Base-by-base conservation (phyloP, 2,329 filamentous ascomycete genomes). In the Penicillium corylophilum region DNA sequence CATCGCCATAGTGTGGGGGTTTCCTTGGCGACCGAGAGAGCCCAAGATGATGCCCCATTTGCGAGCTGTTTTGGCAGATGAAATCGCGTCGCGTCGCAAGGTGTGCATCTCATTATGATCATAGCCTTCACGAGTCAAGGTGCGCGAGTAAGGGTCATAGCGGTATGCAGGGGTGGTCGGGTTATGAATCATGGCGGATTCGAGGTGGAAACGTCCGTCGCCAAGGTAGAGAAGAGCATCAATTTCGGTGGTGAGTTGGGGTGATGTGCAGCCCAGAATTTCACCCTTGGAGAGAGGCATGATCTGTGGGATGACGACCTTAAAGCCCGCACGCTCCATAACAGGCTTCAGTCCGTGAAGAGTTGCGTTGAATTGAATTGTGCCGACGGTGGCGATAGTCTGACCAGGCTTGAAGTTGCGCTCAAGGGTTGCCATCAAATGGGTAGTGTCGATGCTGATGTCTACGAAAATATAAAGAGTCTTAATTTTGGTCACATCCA, bases 141-240 rank as follows among this genome's bases (percentile, higher is more conserved):
- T 90, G 44, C 93, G 84, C 10, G 91, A 94, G 75, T 99, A 99
- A 0, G 95, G 94, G 68, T 99, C 94, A 72, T 99, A 99, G 57
- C 94, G 84, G 74, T 96, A 99, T 2, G 95, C 93, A 0, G 93
- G 89, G 31, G 96, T 83, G 5, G 79, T 75, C 0, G 95, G 94
- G 73, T 99, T 99, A 69, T 97, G 94, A 60, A 99, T 99, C 93
- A 99, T 99, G 66, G 95, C 93, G 65, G 90, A 95, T 74, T 99
- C 94, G 39, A 99, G 87, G 70, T 99, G 94, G 77, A 96, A 96
- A 53, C 92, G 84, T 12, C 92, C 92, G 67, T 96, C 92, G 42
- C 92, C 92, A 13, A 96, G 83, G 69, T 96, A 96, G 1, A 96
- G 77, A 41, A 96, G 87, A 57, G 90, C 74, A 66, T 95, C 89